A percentile compares a stretch with the other conserved stretches of the same genome.
Conservation (phyloP, 164 flowering plant species). For the Santalum album region DNA sequence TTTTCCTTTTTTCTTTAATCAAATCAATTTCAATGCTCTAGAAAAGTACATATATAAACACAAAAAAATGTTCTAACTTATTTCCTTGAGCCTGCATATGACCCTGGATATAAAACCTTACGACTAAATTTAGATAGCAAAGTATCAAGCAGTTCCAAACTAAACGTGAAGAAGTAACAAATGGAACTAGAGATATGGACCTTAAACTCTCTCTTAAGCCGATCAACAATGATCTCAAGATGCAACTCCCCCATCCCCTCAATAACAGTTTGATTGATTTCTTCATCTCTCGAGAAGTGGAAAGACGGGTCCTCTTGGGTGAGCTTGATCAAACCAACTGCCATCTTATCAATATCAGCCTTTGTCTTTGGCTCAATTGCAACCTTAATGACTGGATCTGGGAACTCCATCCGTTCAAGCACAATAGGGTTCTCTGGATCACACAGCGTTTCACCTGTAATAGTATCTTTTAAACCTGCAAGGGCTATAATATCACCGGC, state of each 20-base stretch:
- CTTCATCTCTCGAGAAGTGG: slow-evolving; percentile 97
- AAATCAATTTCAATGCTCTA: no score
- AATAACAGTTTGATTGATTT: slow-evolving; percentile 86
- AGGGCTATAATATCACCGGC: slow-evolving; percentile 93
- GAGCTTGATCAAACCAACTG: slow-evolving; percentile 72
- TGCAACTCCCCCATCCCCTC: slow-evolving; percentile 99
- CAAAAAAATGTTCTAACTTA: no score
- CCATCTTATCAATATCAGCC: slow-evolving; percentile 95
- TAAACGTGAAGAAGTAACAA: no score
- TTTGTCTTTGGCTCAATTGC: slow-evolving; percentile 98
- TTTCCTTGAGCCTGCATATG: no score
- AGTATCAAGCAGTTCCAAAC: no score
- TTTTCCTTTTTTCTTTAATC: no score
- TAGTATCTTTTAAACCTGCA: slow-evolving; percentile 92
- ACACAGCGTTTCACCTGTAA: slow-evolving; percentile 90
- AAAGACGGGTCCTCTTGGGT: slow-evolving; percentile 98
- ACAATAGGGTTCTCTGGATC: slow-evolving; percentile 74
- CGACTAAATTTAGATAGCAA: no score
- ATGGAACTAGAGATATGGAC: slow-evolving; percentile 28
- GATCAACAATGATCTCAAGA: slow-evolving; percentile 93
- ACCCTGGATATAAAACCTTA: no score
- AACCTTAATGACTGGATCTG: slow-evolving; percentile 96
- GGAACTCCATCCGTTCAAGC: slow-evolving; percentile 97
- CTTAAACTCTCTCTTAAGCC: slow-evolving; percentile 92
- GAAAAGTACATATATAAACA: no score